Conservation (phyloP, 2,329 filamentous ascomycete species). For the Macrophomina phaseolina region DNA sequence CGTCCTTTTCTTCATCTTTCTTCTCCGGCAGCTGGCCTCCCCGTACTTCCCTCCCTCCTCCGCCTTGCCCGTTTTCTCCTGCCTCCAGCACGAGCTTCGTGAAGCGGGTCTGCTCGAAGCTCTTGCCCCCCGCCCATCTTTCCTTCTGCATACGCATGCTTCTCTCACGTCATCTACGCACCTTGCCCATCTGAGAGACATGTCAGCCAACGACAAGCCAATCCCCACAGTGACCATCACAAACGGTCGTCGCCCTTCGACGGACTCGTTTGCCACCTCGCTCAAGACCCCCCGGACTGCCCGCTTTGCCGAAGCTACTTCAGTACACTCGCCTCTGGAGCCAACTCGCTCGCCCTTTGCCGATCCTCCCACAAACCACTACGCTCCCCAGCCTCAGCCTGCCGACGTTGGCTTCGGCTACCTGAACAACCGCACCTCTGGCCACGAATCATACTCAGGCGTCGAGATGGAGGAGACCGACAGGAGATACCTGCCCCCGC, state of each 20-base stretch:
- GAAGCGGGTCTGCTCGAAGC: slow-evolving; percentile 26
- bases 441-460: slow-evolving; percentile 40
- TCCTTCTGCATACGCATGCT: slow-evolving; percentile 37
- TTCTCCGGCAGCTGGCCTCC: slow-evolving; percentile 44
- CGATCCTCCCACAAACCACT: slow-evolving; percentile 62
- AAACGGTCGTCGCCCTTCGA: slow-evolving; percentile 47
- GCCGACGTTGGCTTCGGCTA: slow-evolving; percentile 94
- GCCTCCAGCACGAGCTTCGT: slow-evolving; percentile 22
- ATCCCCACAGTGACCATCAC: slow-evolving; percentile 47
- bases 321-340: slow-evolving; percentile 78
- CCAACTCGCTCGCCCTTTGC: slow-evolving; percentile 60
- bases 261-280: slow-evolving; percentile 44
- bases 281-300: slow-evolving; percentile 73
- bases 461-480: slow-evolving; percentile 61
- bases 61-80: slow-evolving; percentile 37
- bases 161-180: slow-evolving; percentile 38
- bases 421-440: slow-evolving; percentile 63
- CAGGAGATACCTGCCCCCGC: slow-evolving; percentile 55
- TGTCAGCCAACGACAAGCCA: slow-evolving; percentile 55
- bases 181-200: slow-evolving; percentile 43
- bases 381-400: slow-evolving; percentile 70
- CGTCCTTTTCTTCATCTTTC: slow-evolving; percentile 34
- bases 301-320: slow-evolving; percentile 81
- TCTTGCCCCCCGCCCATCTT: slow-evolving; percentile 28
- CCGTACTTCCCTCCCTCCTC: slow-evolving; percentile 45